Conservation (phyloP, 2,329 filamentous ascomycete species). For the Xylariales sp. region DNA sequence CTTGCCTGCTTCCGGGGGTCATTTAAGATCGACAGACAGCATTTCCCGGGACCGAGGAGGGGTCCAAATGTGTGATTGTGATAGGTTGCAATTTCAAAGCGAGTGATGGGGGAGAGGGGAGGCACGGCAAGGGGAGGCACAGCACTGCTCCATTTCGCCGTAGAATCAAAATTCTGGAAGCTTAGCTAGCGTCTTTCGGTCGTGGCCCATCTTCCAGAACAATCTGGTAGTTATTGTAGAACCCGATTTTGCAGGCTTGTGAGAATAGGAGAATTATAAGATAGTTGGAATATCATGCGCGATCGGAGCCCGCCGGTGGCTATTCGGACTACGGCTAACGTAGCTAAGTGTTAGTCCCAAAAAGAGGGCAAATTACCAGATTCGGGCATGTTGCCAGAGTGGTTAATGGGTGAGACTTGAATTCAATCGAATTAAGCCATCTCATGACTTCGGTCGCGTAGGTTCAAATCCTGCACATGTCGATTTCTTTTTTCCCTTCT, state of each 20-base stretch:
- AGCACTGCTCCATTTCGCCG: too few species aligned
- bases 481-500: constrained; percentile 29
- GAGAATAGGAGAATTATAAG: too few species aligned
- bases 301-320: too few species aligned
- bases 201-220: too few species aligned
- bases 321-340: too few species aligned
- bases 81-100: background rate
- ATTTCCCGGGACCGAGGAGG: background rate
- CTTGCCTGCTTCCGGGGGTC: background rate
- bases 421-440: constrained; percentile 42
- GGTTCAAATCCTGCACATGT: constrained; percentile 50
- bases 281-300: too few species aligned
- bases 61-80: background rate
- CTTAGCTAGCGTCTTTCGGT: too few species aligned
- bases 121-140: too few species aligned
- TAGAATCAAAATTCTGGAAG: too few species aligned
- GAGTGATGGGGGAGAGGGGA: too few species aligned
- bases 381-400: constrained; percentile 47
- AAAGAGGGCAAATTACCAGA: background rate
- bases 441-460: constrained; percentile 49
- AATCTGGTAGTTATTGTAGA: too few species aligned
- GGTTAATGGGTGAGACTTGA: constrained; percentile 51
- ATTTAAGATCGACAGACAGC: background rate
- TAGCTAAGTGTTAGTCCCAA: background rate
- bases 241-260: too few species aligned